phyloP scores from a whole-genome alignment of 108 stramenopile species.

The Discostella pseudostelligera region DNA sequence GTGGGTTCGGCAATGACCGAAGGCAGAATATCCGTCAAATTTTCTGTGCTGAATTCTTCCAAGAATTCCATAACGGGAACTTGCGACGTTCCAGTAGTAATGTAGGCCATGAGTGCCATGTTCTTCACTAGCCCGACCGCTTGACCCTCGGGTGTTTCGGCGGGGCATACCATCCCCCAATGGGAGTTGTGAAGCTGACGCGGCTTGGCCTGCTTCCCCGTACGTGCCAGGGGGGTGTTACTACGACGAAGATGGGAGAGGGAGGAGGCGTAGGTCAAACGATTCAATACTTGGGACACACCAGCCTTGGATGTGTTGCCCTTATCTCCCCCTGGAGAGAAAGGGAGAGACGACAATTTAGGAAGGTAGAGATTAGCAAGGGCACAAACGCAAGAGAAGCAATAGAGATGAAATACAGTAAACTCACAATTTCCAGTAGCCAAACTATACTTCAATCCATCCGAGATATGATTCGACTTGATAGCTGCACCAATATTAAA shows the following conservation, averaged over 20 bases:
- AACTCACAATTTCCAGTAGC: conserved; percentile 98
- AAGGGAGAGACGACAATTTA: neutral
- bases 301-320: conserved; percentile 92
- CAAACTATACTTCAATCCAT: conserved; percentile 95
- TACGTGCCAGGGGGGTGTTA: conserved; percentile 97
- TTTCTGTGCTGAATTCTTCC: conserved; percentile 95
- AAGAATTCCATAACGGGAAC: conserved; percentile 92
- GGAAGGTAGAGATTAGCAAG: neutral
- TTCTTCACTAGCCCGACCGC: conserved; percentile 98
- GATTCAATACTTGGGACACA: conserved; percentile 97
- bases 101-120: conserved; percentile 93
- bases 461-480: conserved; percentile 94
- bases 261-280: conserved; percentile 97
- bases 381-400: neutral
- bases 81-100: conserved; percentile 92
- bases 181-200: conserved; percentile 99
- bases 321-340: conserved; percentile 84
- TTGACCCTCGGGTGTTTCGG: conserved; percentile 96
- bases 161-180: conserved; percentile 98
- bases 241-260: conserved; percentile 97
- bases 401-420: conserved; percentile 1
- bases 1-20: conserved; percentile 91
- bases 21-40: conserved; percentile 87
- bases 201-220: conserved; percentile 97
- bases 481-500: conserved; percentile 95